Percentiles rank a stretch among this genome's conserved stretches.
Evolutionary conservation across 768 basidiomycete species (phyloP).

Genomic region (Hygrocybe punicea): DNA sequence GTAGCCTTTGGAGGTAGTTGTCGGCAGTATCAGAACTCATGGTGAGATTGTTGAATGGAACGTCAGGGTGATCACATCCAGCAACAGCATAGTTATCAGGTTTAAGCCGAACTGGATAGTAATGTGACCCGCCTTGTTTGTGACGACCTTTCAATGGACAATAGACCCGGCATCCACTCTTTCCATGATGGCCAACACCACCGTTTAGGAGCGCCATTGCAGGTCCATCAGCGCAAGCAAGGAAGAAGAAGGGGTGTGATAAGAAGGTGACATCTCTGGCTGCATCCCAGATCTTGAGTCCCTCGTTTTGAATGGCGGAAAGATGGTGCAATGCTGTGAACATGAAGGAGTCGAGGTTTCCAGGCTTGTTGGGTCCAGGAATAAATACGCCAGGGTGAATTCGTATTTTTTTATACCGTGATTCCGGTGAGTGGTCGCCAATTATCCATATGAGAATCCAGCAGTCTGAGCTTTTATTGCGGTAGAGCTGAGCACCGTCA

Average conservation of each 20-base stretch:
- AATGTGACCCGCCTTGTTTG: slow-evolving; percentile 27
- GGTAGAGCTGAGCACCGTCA: slow-evolving; percentile 42
- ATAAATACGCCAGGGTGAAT: slow-evolving; percentile 2
- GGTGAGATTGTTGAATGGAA: slow-evolving; percentile 12
- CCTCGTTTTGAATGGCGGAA: too few relatives aligned
- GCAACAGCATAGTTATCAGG: slow-evolving; percentile 23
- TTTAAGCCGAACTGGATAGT: slow-evolving; percentile 32
- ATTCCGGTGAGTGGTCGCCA: slow-evolving; percentile 26
- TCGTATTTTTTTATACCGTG: slow-evolving; percentile 19
- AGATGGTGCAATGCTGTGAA: too few relatives aligned
- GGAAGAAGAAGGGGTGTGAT: slow-evolving; percentile 18
- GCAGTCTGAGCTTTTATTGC: slow-evolving; percentile 31
- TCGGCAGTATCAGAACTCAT: not conserved
- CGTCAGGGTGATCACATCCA: slow-evolving; percentile 24
- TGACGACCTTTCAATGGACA: slow-evolving; percentile 29
- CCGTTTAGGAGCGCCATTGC: slow-evolving; percentile 33
- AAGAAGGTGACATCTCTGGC: not conserved
- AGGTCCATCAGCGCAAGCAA: slow-evolving; percentile 34
- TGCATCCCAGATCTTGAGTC: slow-evolving; percentile 18
- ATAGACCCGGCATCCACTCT: slow-evolving; percentile 34
- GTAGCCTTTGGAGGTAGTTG: slow-evolving; percentile 13
- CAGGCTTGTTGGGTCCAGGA: slow-evolving; percentile 37
- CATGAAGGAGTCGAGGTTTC: too few relatives aligned
- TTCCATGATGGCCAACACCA: slow-evolving; percentile 34
- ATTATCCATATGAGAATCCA: slow-evolving; percentile 40